Base-by-base conservation (phyloP, 208 protist species). In the Acanthamoeba castellanii region DNA sequence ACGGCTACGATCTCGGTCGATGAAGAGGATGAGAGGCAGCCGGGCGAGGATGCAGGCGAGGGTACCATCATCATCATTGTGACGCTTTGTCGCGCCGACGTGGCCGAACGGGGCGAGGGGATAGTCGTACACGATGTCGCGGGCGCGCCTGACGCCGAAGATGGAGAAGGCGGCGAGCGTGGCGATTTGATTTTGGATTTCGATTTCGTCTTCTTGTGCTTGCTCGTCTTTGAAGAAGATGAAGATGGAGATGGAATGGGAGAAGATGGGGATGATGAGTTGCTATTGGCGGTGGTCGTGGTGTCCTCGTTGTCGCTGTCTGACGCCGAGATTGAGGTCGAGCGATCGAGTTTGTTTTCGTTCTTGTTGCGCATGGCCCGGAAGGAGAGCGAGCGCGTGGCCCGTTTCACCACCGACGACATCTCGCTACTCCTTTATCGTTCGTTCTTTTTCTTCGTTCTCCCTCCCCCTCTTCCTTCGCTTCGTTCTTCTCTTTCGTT, bases 371-470 rank as follows among this genome's bases (percentile, higher is more conserved):
- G 76, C 42, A 16, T 16, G 42, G 20, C 16, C 18, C 76, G 76
- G 18, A 84, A n/a, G 76, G 76, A 84, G 42, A 84, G 3, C 76
- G 76, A 84, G n/a, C 76, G 76, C 25, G 76, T 52, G 34, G 76
- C 76, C 34, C 37, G 76, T 34, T 52, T 45, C n/a, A 84, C 76
- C 76, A 84, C 76, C 18, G 14, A 34, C 76, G 76, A 84, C 76
- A 84, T 84, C 25, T 45, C 18, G 16, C 76, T 3, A 32, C 0
- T 9, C 66, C 22, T n/a, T 27, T 1, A 42, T 34, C n/a, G 66
- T 16, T 74, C 66, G 22, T 74, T 14, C 13, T 27, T 74, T 74
- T 74, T 34, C 59, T 11, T 27, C 59, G 59, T 64, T 64, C 59
- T 27, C 20, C 25, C 59, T 64, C 59, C 59, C 25, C 59, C 59